Evolutionary conservation across 2,329 filamentous ascomycete species (phyloP).

Genomic region (Colletotrichum liriopes): DNA sequence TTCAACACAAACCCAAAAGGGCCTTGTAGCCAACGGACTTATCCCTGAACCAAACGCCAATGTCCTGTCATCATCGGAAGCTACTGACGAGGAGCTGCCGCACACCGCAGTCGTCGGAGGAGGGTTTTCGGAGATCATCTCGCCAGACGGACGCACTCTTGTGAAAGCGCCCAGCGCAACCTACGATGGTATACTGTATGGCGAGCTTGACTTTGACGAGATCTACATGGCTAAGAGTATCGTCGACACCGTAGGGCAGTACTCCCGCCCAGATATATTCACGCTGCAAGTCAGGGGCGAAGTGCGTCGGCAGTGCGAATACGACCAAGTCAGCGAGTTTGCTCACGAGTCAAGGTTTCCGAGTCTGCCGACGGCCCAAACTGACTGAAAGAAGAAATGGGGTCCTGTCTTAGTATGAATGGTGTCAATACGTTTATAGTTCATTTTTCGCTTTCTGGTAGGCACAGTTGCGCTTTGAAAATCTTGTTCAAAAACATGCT

Average conservation of each 20-base stretch:
- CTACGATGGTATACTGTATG: slow-evolving; percentile 64
- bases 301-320: background rate
- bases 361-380: background rate
- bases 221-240: slow-evolving; percentile 57
- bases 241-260: slow-evolving; percentile 54
- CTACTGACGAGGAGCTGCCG: background rate
- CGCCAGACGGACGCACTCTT: slow-evolving; percentile 64
- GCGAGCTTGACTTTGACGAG: slow-evolving; percentile 64
- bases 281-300: slow-evolving; percentile 46
- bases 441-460: too few species aligned
- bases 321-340: background rate
- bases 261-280: slow-evolving; percentile 57
- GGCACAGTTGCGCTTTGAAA: too few species aligned
- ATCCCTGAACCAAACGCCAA: slow-evolving; percentile 54
- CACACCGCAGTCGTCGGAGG: slow-evolving; percentile 51
- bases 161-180: slow-evolving; percentile 55
- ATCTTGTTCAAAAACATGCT: too few species aligned
- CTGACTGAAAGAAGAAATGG: background rate
- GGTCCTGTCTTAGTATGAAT: too few species aligned
- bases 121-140: slow-evolving; percentile 66
- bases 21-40: slow-evolving; percentile 56
- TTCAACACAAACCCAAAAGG: slow-evolving; percentile 58
- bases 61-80: background rate
- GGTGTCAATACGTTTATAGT: too few species aligned
- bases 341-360: background rate